Conservation (phyloP, 2,329 filamentous ascomycete genomes). For the Cordyceps militaris region DNA sequence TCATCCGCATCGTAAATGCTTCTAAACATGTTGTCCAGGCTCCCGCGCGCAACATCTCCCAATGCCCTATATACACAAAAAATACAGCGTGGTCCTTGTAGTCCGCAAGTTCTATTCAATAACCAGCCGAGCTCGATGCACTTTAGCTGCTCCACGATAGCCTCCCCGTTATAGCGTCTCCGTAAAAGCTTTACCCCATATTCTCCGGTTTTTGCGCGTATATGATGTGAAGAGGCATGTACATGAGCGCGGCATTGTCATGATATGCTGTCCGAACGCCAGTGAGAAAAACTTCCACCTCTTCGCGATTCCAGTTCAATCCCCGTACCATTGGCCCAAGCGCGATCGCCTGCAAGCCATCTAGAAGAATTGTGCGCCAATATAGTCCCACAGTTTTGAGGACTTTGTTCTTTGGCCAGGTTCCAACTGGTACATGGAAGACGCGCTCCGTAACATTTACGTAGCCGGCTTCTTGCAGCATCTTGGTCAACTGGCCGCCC, state of each 20-base stretch:
- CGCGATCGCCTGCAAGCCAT: conserved; percentile 44
- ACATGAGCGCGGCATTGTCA: conserved; percentile 38
- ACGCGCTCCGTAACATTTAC: conserved; percentile 42
- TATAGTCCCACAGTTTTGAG: conserved; percentile 46
- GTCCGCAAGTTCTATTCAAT: not conserved
- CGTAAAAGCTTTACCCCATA: not conserved
- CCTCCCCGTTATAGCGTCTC: not conserved
- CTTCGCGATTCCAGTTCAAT: conserved; percentile 39
- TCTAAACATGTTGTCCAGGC: not conserved
- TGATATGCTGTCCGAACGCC: conserved; percentile 42
- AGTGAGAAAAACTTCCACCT: conserved; percentile 42
- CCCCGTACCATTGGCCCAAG: conserved; percentile 45
- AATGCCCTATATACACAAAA: not conserved
- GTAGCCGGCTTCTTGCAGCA: conserved; percentile 45
- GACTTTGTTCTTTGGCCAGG: conserved; percentile 45
- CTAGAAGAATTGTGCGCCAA: conserved; percentile 43
- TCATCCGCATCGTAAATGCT: not conserved
- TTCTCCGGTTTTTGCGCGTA: conserved; percentile 44
- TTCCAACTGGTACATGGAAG: conserved; percentile 47
- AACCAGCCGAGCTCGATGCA: not conserved
- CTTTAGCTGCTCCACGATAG: not conserved
- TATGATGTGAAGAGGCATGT: conserved; percentile 50
- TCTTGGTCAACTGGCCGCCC: conserved; percentile 32
- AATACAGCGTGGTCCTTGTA: not conserved
- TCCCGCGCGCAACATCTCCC: not conserved